These are phyloP conservation scores for Trichoderma sp. DNA, from an alignment of 2,329 filamentous ascomycete species.

Conservation along the genomic window DNA sequence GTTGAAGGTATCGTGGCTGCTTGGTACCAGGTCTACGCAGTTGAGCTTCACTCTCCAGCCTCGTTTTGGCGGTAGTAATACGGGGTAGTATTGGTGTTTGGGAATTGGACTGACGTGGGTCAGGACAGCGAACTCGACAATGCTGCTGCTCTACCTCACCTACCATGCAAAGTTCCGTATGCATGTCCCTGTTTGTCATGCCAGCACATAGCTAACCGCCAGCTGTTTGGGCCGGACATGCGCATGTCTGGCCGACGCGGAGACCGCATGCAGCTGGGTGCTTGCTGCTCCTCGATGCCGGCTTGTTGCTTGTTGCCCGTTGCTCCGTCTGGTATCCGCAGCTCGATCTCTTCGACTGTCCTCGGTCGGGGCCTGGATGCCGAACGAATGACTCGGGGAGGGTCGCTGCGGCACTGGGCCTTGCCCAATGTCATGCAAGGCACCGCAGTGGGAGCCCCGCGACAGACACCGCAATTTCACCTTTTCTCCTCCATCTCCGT, in stretches of 20 bases:
- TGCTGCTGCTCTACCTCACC: no score
- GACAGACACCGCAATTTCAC: constrained; percentile 23
- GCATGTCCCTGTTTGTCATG: constrained; percentile 10
- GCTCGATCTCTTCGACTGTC: neutral
- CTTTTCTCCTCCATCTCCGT: neutral
- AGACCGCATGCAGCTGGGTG: constrained; percentile 9
- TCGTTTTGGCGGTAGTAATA: neutral
- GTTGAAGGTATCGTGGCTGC: neutral
- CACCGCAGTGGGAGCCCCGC: constrained; percentile 16
- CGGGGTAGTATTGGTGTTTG: neutral
- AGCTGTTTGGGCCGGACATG: neutral
- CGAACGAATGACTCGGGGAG: constrained; percentile 17
- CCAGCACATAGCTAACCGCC: constrained; percentile 3
- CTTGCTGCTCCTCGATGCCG: constrained; percentile 8
- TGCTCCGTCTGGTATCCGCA: neutral
- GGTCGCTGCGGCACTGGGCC: constrained; percentile 10
- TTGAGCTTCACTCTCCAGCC: constrained; percentile 5
- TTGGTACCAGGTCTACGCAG: constrained; percentile 12
- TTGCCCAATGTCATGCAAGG: constrained; percentile 22
- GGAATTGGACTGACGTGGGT: neutral
- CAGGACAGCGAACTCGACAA: neutral
- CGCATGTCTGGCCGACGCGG: neutral
- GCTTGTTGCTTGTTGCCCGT: neutral
- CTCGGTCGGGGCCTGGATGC: constrained; percentile 16
- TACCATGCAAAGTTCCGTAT: neutral